Evolutionary conservation across 306 rosid species (phyloP).

Genomic region (Hippophae rhamnoides): DNA sequence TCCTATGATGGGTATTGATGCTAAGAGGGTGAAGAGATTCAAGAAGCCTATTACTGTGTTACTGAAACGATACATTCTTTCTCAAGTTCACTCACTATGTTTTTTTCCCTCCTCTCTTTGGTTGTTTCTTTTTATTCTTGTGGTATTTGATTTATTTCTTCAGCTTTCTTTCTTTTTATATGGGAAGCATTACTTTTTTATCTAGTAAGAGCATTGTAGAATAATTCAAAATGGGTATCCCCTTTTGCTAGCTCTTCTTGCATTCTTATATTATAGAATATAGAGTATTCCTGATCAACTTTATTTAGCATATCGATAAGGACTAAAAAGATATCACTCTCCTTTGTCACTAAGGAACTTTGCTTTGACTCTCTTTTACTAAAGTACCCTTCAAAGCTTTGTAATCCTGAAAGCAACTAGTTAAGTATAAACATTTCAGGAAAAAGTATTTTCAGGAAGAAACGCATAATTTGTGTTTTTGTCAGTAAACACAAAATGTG

Average conservation of each 20-base stretch:
- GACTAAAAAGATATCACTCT: conserved; percentile 23
- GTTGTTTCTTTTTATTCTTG: conserved; percentile 1
- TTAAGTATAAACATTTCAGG: too few species aligned
- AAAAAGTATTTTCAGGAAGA: neutral
- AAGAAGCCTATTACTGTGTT: conserved; percentile 88
- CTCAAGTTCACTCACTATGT: neutral
- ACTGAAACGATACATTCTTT: conserved; percentile 64
- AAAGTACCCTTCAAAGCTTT: conserved; percentile 16
- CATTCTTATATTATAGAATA: conserved; percentile 4
- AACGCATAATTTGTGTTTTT: neutral
- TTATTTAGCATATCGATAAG: conserved; percentile 14
- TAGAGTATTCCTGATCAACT: conserved; percentile 7
- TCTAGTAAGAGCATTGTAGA: neutral
- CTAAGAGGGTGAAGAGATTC: conserved; percentile 72
- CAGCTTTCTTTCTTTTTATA: conserved; percentile 23
- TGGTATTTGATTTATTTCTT: conserved; percentile 9
- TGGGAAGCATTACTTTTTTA: conserved; percentile 18
- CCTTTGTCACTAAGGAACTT: conserved; percentile 48
- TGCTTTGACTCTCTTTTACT: conserved; percentile 11
- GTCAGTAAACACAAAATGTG: too few species aligned
- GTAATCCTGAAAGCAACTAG: too few species aligned
- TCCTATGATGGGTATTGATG: conserved; percentile 89
- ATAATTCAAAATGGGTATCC: conserved; percentile 23
- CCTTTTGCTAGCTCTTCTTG: conserved; percentile 5
- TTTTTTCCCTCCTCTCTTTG: conserved; percentile 9